Base-by-base conservation (phyloP, 805 yeast genomes). In the Cyberlindnera japonica region DNA sequence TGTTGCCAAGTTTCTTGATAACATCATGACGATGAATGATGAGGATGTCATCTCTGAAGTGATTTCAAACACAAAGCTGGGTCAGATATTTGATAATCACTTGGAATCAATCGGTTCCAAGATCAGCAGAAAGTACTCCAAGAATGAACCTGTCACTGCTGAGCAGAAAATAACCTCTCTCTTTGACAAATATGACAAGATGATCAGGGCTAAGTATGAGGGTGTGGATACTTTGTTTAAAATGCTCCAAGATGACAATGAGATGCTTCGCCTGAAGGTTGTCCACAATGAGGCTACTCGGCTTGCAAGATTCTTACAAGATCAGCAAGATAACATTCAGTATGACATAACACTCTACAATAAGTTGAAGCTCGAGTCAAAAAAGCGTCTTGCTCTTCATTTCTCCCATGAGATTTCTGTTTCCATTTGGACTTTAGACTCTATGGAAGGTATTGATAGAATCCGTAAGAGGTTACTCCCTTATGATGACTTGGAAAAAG, bases 401-500 rank as follows among this genome's bases (percentile, higher is more conserved):
- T 50, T 41, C 23, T 56, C 45, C 9, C 49, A 48, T 3, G 54
- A 52, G 2, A 45, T 44, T 2, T 43, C 49, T 15, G 49, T 50
- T 2, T 40, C 47, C 4, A 54, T 45, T 6, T 81, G 80, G 73
- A 58, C 68, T 2, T 59, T 86, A 9, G 95, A 85, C 54, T 71
- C 74, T 22, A 77, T 81, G 37, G 95, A 87, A 55, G 84, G 86
- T 24, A 65, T 71, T 21, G 79, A 81, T 49, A 63, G 91, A 47
- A 81, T 77, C 75, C 67, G 90, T 44, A 79, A 71, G 43, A 65
- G 84, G 43, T 54, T 86, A 33, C 57, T 81, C 5, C 74, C 77
- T 15, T 79, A 75, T 41, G 75, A 73, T 41, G 74, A 74, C 29
- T 45, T 69, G 6, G 62, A 69, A 2, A 71, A 67, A 11, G 65